These are phyloP conservation scores for Linnemannia elongata DNA, from an alignment of 192 early-diverging fungal genomes.

Conservation along the genomic window DNA sequence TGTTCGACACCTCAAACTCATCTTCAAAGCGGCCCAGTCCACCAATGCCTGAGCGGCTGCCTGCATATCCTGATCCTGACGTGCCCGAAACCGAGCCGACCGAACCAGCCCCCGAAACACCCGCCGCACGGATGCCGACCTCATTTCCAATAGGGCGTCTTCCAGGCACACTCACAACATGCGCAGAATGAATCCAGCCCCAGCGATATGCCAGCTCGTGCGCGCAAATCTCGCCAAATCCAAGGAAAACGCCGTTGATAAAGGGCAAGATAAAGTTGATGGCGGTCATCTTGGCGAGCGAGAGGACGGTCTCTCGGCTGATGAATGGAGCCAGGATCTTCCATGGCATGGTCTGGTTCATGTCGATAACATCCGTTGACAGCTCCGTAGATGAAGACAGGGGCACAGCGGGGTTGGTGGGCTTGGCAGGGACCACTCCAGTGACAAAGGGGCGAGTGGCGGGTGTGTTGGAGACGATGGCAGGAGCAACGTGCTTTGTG, in stretches of 20 bases:
- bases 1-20: conserved; percentile 20
- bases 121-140: conserved; percentile 41
- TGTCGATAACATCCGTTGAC: conserved; percentile 34
- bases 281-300: conserved; percentile 59
- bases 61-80: conserved; percentile 28
- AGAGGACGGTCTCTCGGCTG: conserved; percentile 54
- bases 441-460: neutral
- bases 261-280: conserved; percentile 72
- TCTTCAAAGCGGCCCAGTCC: conserved; percentile 36
- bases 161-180: conserved; percentile 38
- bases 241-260: conserved; percentile 73
- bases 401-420: neutral
- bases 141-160: conserved; percentile 11
- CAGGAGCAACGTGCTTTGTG: neutral
- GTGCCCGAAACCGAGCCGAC: conserved; percentile 16
- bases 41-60: conserved; percentile 50
- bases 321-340: conserved; percentile 41
- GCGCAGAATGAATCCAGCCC: conserved; percentile 71
- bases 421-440: neutral
- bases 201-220: conserved; percentile 81
- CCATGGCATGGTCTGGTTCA: conserved; percentile 58
- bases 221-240: conserved; percentile 87
- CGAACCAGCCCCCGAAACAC: conserved; percentile 26
- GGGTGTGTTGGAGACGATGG: neutral
- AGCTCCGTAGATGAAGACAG: conserved; percentile 1